Evolutionary conservation across 345 rosid genomes (phyloP), one percentile per base, ranked within the genome.

Genomic region (Aquilaria yunnanensis): DNA sequence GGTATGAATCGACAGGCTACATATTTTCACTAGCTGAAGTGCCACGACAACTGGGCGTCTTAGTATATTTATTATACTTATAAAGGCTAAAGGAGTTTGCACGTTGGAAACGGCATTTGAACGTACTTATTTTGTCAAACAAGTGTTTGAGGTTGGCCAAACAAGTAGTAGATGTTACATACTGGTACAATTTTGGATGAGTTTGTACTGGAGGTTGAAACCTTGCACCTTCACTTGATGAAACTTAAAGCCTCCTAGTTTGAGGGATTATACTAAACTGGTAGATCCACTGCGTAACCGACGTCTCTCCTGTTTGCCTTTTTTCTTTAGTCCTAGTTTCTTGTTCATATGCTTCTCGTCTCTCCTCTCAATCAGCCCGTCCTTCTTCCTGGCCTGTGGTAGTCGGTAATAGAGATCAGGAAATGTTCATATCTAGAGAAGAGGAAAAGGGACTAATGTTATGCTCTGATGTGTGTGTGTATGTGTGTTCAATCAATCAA

Each of bases 341-440:
- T 74, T 67, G 64, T 49, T 69, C 63, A 77, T 72, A 51, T 57
- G 70, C 72, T 74, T 72, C 60, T 72, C 69, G 12, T 76, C 66
- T 51, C 69, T 80, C 14, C 71, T 56, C 54, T 74, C 78, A 63
- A 66, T 77, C 10, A 56, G 57, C 49, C 67, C 32, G 32, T 71
- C 74, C 49, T 74, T 79, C 80, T 72, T 83, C 61, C 60, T 62
- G 32, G 57, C 65, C 81, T 86, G 84, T 52, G 41, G 61, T 65
- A 65, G 56, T 47, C 58, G 9, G 49, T 49, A 37, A 53, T 52
- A 11, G 9, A 37, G 51, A 3, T 51, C 12, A 37, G 4, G 33
- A 58, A 55, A 32, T 16, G 13, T 16, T 5, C 2, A 59, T 23
- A n/a, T 34, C 37, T 34, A 32, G 54, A 70, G 60, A 61, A 47